Base-by-base conservation (phyloP, 2,329 filamentous ascomycete species). In the Trichoderma sp. region DNA sequence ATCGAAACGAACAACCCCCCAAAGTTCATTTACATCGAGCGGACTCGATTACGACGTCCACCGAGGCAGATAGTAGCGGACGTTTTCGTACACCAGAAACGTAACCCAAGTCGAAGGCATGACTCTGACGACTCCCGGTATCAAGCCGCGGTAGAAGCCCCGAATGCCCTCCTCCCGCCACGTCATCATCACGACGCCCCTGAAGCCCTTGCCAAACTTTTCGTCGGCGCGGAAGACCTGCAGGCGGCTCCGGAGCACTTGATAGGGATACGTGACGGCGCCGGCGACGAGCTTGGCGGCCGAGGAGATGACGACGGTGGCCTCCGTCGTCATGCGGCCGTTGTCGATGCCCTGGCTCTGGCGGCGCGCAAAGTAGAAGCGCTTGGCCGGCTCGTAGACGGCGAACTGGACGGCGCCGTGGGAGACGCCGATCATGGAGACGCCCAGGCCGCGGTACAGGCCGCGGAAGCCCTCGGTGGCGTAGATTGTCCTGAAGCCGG, bases 361-460 rank as follows among this genome's bases (percentile, higher is more conserved):
- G 35, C 79, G 77, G n/a, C 78, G 76, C 1, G 84, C 80, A 69
- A 90, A 82, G 72, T 90, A 88, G 68, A 83, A 72, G 63, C 82
- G 79, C 79, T 88, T 87, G 22, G 86, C 74, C 0, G 87, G 86
- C 77, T 99, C 95, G 79, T 99, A 99, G 22, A 95, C 92, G 79
- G 93, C 92, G 78, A 99, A 99, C 78, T 98, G 95, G 29, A 99
- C 90, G 3, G 94, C 94, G 48, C 94, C 94, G 78, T 99, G 95
- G 69, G 89, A 90, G 37, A 97, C 93, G 15, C 94, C 94, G 67
- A 97, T 84, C 37, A 97, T 82, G 48, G 92, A 91, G 22, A 96
- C 92, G 7, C 91, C 83, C 4, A 97, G 85, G 3, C 95, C 95
- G 27, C 93, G 90, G 79, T 97, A 98, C 76, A 97, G 95, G 0